Percentiles rank a stretch among this genome's conserved stretches.
Evolutionary conservation across 2,329 filamentous ascomycete genomes (phyloP).

Genomic region (Sclerotinia minor): DNA sequence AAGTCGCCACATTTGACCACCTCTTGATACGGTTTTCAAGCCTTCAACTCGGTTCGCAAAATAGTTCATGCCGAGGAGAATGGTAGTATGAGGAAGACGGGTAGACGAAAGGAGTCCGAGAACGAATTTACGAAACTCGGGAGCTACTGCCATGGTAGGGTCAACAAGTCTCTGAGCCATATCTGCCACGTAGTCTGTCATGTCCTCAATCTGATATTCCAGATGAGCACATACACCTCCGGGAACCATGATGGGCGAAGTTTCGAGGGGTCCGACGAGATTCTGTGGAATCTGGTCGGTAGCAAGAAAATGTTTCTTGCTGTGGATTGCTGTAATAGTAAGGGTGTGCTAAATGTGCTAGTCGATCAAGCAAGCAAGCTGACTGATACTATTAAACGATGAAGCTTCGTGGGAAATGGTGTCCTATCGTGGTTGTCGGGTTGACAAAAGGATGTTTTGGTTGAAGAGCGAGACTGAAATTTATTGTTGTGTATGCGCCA

Average conservation of each 20-base stretch:
- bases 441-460: constrained; percentile 27
- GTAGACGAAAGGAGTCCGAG: constrained; percentile 71
- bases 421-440: constrained; percentile 26
- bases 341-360: background rate
- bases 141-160: constrained; percentile 57
- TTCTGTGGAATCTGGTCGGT: constrained; percentile 38
- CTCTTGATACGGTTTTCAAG: constrained; percentile 48
- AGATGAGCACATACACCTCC: constrained; percentile 72
- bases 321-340: constrained; percentile 1
- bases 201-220: constrained; percentile 76
- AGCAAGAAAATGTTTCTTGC: constrained; percentile 38
- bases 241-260: constrained; percentile 39
- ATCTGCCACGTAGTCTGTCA: constrained; percentile 75
- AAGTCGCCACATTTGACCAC: constrained; percentile 66
- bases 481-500: constrained; percentile 39
- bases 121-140: constrained; percentile 73
- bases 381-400: constrained; percentile 18
- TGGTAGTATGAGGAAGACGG: constrained; percentile 69
- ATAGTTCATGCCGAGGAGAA: constrained; percentile 69
- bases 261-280: constrained; percentile 37
- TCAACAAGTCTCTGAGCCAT: constrained; percentile 68
- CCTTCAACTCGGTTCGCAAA: constrained; percentile 64
- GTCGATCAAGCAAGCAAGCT: constrained; percentile 17
- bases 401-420: constrained; percentile 27
- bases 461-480: constrained; percentile 33